Evolutionary conservation across 176 grass and related monocot species (phyloP).

Genomic region (Ensete ventricosum): DNA sequence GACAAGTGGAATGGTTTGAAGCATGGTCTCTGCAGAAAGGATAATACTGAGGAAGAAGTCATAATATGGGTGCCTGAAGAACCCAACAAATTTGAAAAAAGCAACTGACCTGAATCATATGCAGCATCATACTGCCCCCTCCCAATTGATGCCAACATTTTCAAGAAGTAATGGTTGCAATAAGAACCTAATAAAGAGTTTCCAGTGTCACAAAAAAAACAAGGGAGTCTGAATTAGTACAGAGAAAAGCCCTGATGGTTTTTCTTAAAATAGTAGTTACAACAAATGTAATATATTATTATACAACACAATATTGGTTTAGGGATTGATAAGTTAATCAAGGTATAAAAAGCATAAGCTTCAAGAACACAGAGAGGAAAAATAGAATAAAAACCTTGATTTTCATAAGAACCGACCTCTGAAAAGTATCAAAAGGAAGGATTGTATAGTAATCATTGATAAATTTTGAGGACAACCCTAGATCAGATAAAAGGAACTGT

Average conservation of each 20-base stretch:
- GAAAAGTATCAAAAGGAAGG: background rate
- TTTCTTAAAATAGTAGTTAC: constrained; percentile 1
- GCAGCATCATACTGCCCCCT: constrained; percentile 76
- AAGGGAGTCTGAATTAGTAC: constrained; percentile 13
- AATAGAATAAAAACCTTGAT: background rate
- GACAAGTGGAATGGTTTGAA: too few species aligned
- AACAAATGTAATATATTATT: background rate
- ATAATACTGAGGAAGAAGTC: background rate
- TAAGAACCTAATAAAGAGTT: constrained; percentile 51
- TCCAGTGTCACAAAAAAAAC: constrained; percentile 19
- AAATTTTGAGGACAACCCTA: too few species aligned
- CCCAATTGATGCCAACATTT: constrained; percentile 78
- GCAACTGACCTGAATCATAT: constrained; percentile 49
- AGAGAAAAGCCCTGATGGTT: background rate
- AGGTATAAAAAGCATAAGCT: background rate
- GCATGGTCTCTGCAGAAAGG: too few species aligned
- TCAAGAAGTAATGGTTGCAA: constrained; percentile 97
- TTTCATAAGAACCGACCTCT: background rate
- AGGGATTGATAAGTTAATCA: too few species aligned
- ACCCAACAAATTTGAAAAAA: constrained; percentile 5
- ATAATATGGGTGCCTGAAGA: constrained; percentile 14
- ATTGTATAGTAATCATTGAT: background rate
- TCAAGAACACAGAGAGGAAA: background rate
- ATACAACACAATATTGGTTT: background rate
- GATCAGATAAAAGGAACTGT: too few species aligned